phyloP scores from a whole-genome alignment of 169 alveolate species.

The Plasmodium berghei region DNA sequence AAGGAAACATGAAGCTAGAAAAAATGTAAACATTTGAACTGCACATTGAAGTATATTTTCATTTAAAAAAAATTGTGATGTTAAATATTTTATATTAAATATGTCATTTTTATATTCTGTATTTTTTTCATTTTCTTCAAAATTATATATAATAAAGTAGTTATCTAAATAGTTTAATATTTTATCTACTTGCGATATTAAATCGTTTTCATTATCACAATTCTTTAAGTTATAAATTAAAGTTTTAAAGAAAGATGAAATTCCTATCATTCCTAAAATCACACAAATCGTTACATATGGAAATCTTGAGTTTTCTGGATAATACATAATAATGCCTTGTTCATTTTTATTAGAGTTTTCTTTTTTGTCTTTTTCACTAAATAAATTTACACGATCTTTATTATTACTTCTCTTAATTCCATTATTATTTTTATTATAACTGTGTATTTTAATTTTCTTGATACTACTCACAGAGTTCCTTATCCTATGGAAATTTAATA shows the following conservation, averaged over 20 bases:
- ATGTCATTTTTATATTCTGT: background rate
- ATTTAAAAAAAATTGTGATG: slow-evolving; percentile 49
- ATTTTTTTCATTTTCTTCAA: slow-evolving; percentile 3
- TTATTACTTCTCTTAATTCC: background rate
- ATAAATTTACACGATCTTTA: slow-evolving; percentile 4
- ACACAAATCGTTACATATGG: slow-evolving; percentile 44
- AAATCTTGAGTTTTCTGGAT: slow-evolving; percentile 45
- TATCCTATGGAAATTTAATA: no score
- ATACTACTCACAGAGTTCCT: no score
- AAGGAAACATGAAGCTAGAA: slow-evolving; percentile 67
- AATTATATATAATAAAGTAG: slow-evolving; percentile 48
- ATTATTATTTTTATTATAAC: slow-evolving; percentile 5
- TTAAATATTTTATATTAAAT: slow-evolving; percentile 44
- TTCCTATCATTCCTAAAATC: slow-evolving; percentile 58
- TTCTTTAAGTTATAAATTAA: slow-evolving; percentile 44
- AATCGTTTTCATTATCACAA: slow-evolving; percentile 38
- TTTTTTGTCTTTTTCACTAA: slow-evolving; percentile 18
- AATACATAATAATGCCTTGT: slow-evolving; percentile 1
- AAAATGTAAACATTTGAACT: slow-evolving; percentile 53
- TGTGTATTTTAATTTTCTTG: background rate
- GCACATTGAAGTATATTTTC: slow-evolving; percentile 59
- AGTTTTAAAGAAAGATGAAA: slow-evolving; percentile 48
- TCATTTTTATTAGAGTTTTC: background rate
- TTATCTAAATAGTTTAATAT: slow-evolving; percentile 44
- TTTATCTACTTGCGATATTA: slow-evolving; percentile 29